Conservation (phyloP, 1,284 basidiomycete species). For the Leucoagaricus sp. region DNA sequence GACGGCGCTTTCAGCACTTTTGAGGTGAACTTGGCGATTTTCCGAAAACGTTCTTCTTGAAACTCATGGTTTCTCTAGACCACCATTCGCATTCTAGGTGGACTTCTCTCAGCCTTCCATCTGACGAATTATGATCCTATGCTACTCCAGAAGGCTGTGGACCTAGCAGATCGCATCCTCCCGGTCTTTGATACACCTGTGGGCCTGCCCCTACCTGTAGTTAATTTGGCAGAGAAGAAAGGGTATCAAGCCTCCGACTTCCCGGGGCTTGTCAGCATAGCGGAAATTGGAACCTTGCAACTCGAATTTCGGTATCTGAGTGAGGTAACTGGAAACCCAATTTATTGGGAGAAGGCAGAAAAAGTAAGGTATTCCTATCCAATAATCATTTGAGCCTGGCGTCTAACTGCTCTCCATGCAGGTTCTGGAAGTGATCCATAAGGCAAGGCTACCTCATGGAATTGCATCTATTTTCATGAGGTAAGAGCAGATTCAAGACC, state of each 20-base stretch:
- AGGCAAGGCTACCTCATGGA: slow-evolving; percentile 65
- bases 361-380: slow-evolving; percentile 41
- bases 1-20: slow-evolving; percentile 89
- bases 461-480: slow-evolving; percentile 86
- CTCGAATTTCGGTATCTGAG: slow-evolving; percentile 92
- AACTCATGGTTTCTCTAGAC: too few species aligned
- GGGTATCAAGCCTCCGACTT: slow-evolving; percentile 72
- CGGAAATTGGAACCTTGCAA: slow-evolving; percentile 84
- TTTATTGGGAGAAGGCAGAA: slow-evolving; percentile 85
- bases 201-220: slow-evolving; percentile 79
- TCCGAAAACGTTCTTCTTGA: not conserved
- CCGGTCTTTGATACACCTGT: slow-evolving; percentile 82
- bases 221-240: slow-evolving; percentile 71
- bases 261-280: slow-evolving; percentile 72
- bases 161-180: slow-evolving; percentile 86
- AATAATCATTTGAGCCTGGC: not conserved
- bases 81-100: slow-evolving; percentile 47
- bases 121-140: slow-evolving; percentile 65
- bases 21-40: slow-evolving; percentile 59
- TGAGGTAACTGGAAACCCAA: slow-evolving; percentile 72
- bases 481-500: slow-evolving; percentile 37
- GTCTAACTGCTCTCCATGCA: slow-evolving; percentile 26
- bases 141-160: slow-evolving; percentile 75
- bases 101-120: slow-evolving; percentile 80
- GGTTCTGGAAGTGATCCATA: slow-evolving; percentile 75